phyloP scores from a whole-genome alignment of 192 early-diverging fungal species.

The Backusella tarrabulga region DNA sequence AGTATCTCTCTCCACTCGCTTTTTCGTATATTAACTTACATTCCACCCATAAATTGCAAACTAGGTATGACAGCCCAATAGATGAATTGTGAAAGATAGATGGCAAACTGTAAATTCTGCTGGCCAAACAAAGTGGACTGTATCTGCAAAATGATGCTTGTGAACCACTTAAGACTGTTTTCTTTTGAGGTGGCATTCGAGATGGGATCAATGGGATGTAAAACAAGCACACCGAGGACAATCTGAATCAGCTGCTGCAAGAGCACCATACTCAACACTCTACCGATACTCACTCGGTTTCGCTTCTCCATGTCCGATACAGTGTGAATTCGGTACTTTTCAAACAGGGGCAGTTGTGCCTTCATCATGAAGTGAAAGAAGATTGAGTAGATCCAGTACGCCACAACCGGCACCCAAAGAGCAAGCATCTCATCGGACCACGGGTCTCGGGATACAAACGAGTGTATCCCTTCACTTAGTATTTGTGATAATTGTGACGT shows the following conservation, averaged over 20 bases:
- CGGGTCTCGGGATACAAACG: conserved; percentile 33
- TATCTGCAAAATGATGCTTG: background rate
- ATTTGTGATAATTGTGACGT: conserved; percentile 5
- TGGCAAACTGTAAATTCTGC: background rate
- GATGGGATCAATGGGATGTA: conserved; percentile 16
- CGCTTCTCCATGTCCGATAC: conserved; percentile 48
- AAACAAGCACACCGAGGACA: conserved; percentile 32
- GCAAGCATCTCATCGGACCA: conserved; percentile 49
- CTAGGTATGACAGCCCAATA: conserved; percentile 36
- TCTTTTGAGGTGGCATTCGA: background rate
- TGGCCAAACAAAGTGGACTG: background rate
- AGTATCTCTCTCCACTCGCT: background rate
- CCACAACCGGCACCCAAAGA: conserved; percentile 52
- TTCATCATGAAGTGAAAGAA: conserved; percentile 62
- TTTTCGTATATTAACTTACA: conserved; percentile 32
- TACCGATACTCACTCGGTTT: conserved; percentile 62
- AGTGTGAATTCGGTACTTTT: conserved; percentile 68
- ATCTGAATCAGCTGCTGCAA: conserved; percentile 71
- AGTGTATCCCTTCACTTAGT: background rate
- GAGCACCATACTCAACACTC: conserved; percentile 64
- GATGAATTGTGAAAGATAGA: conserved; percentile 1
- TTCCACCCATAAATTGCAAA: conserved; percentile 46
- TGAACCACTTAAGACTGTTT: background rate
- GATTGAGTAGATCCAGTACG: conserved; percentile 72
- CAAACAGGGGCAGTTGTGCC: conserved; percentile 57